Percentiles rank a stretch among this genome's conserved stretches.
Conservation (phyloP, 2,329 filamentous ascomycete species). For the Orbilia quercus region DNA sequence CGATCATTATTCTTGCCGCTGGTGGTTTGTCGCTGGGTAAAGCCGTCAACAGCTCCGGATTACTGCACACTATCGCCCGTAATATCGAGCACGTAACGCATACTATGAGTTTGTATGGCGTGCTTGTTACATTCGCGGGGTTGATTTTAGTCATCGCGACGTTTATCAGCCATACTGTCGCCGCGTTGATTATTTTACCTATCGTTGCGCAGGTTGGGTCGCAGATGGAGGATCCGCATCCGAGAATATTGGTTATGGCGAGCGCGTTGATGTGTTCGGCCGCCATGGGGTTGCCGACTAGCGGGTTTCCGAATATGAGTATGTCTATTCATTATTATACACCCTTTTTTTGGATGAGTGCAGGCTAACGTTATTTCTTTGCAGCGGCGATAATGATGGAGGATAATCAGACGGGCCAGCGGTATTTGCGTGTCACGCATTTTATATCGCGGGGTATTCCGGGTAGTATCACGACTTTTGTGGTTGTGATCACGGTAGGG, state of each 20-base stretch:
- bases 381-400: constrained; percentile 99
- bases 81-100: constrained; percentile 79
- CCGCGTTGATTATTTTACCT: constrained; percentile 91
- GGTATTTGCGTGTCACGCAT: constrained; percentile 80
- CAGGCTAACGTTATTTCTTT: constrained; percentile 45
- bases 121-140: constrained; percentile 84
- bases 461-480: constrained; percentile 81
- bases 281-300: constrained; percentile 96
- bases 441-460: constrained; percentile 95
- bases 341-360: background rate
- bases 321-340: too few species aligned
- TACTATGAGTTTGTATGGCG: constrained; percentile 82
- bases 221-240: constrained; percentile 87
- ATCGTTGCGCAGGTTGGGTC: constrained; percentile 87
- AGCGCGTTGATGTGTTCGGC: constrained; percentile 88
- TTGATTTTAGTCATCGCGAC: constrained; percentile 93
- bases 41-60: constrained; percentile 89
- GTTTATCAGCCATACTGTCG: constrained; percentile 97
- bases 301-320: constrained; percentile 99
- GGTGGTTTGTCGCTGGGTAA: constrained; percentile 93
- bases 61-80: constrained; percentile 86
- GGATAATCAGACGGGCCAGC: constrained; percentile 77
- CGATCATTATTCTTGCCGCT: constrained; percentile 97
- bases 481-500: constrained; percentile 85
- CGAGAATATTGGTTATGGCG: constrained; percentile 92